Base-by-base conservation (phyloP, 768 basidiomycete species). In the Psilocybe sp. region DNA sequence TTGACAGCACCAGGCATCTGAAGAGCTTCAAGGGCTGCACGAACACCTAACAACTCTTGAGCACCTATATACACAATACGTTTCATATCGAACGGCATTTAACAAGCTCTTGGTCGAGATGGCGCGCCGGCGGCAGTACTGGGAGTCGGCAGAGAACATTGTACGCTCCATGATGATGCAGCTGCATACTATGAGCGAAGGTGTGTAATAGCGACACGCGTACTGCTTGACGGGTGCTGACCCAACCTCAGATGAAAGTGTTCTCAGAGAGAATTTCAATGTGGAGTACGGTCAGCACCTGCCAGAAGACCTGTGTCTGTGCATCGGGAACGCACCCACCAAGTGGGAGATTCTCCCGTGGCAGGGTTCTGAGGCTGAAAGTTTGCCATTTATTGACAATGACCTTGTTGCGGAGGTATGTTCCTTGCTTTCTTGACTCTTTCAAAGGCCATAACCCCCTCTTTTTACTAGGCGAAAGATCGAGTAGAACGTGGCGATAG, bases 291-390 rank as follows among this genome's bases (percentile, higher is more conserved):
- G 89, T 0, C 74, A 75, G 11, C 79, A 86, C 62, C 75, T 93
- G 2, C 90, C 90, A 0, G 78, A 84, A 54, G 91, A 93, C 56
- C 75, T 93, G 35, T 92, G 91, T 61, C 69, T 91, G 13, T 88
- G 79, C 52, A 82, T 92, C 46, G 80, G 79, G 55, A 87, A 91
- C 62, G 65, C 78, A 9, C 90, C 90, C 9, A 89, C 87, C 34
- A 75, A 74, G 46, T 90, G 85, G 84, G 79, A 85, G 52, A 74
- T 90, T 11, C 61, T 78, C 1, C 83, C 89, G 0, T 74, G 69
- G 64, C 68, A 76, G 19, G 81, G 79, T 5, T 82, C 85, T 35
- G 53, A 62, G 5, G 60, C 68, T 14, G 89, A 91, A 63, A 69
- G 68, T 8, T 66, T 90, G 28, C 89, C 89, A 1, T 73, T 76